Percentiles rank a stretch among this genome's conserved stretches.
Conservation (phyloP, 768 basidiomycete genomes). For the Mycena rosella region DNA sequence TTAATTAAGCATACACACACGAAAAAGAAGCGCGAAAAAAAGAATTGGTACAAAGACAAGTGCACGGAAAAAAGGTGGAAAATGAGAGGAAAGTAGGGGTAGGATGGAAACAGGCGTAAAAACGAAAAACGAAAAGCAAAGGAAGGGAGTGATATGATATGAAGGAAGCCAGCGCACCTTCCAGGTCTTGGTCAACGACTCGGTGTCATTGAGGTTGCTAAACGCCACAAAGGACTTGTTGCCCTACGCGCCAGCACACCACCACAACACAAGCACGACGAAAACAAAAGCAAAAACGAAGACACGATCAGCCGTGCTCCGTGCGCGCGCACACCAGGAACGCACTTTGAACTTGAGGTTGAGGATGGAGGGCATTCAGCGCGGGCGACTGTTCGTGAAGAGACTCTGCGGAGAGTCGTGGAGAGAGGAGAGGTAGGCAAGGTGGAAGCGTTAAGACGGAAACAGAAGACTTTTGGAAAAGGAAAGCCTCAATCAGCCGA, state of each 20-base stretch:
- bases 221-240: slow-evolving; percentile 97
- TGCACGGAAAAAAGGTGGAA: slow-evolving; percentile 27
- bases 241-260: slow-evolving; percentile 71
- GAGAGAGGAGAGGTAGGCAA: too few relatives aligned
- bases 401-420: too few relatives aligned
- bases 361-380: slow-evolving; percentile 68
- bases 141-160: too few relatives aligned
- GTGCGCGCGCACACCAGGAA: slow-evolving; percentile 13
- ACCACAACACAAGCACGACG: too few relatives aligned
- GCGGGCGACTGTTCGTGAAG: too few relatives aligned
- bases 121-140: too few relatives aligned
- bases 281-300: slow-evolving; percentile 27
- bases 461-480: too few relatives aligned
- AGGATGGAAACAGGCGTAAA: too few relatives aligned
- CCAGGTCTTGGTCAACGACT: slow-evolving; percentile 91
- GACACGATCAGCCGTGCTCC: slow-evolving; percentile 11
- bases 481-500: too few relatives aligned
- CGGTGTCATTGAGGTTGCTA: slow-evolving; percentile 87
- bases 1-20: not conserved
- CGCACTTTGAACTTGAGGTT: slow-evolving; percentile 72
- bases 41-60: not conserved
- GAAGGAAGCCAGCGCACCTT: slow-evolving; percentile 78
- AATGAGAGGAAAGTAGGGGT: not conserved
- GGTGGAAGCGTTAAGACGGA: too few relatives aligned
- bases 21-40: not conserved